Percentiles rank a stretch among this genome's conserved stretches.
These are phyloP conservation scores for Candida saitoana DNA, from an alignment of 805 yeast species.

Conservation along the genomic window DNA sequence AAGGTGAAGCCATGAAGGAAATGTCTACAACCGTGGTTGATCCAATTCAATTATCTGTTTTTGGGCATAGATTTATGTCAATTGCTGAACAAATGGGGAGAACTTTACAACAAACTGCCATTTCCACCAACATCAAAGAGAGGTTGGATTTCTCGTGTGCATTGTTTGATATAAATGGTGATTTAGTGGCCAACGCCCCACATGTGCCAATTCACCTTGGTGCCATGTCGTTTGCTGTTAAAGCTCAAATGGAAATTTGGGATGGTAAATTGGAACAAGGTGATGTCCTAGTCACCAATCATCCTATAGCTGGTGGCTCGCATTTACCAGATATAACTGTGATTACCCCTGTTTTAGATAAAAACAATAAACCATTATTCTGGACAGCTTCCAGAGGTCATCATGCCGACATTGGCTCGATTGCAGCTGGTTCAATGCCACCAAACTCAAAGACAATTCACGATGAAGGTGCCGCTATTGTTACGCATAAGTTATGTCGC, in stretches of 20 bases:
- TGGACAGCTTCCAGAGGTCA: constrained; percentile 94
- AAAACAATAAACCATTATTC: constrained; percentile 54
- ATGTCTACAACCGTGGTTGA: constrained; percentile 25
- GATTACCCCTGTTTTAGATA: constrained; percentile 74
- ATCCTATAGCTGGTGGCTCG: constrained; percentile 42
- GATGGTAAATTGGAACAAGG: constrained; percentile 36
- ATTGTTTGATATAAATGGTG: constrained; percentile 37
- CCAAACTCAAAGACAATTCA: constrained; percentile 79
- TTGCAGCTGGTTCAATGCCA: constrained; percentile 91
- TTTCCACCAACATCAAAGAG: constrained; percentile 44
- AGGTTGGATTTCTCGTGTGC: constrained; percentile 46
- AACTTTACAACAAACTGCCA: constrained; percentile 42
- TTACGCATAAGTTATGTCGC: constrained; percentile 66
- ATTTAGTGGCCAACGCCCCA: constrained; percentile 45
- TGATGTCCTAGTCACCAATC: constrained; percentile 42
- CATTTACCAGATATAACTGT: constrained; percentile 67
- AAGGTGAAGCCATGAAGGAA: constrained; percentile 18
- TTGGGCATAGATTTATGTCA: constrained; percentile 40
- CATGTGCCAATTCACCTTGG: constrained; percentile 46
- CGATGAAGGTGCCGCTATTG: constrained; percentile 90
- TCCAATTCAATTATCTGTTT: constrained; percentile 38
- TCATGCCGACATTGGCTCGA: constrained; percentile 94
- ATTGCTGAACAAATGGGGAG: constrained; percentile 43
- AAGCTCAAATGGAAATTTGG: constrained; percentile 39
- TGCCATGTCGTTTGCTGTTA: constrained; percentile 45